Percentiles rank a stretch among this genome's conserved stretches.
These are phyloP conservation scores for Marasmius tenuissimus DNA, from an alignment of 1,284 basidiomycete species.

Conservation along the genomic window DNA sequence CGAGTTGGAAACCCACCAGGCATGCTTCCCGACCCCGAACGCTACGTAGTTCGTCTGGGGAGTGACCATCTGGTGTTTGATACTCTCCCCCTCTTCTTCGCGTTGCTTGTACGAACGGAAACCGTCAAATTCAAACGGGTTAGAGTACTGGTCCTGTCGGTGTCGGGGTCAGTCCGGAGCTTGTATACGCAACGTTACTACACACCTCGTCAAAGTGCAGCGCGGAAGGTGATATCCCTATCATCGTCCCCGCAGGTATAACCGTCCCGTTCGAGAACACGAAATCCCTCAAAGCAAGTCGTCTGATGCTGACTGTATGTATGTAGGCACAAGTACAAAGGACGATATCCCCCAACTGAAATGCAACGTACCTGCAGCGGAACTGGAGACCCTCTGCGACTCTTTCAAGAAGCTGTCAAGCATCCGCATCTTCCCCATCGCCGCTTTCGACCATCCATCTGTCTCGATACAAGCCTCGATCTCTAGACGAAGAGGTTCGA, in stretches of 20 bases:
- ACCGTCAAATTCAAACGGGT: background rate
- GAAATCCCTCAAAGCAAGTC: background rate
- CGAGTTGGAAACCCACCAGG: background rate
- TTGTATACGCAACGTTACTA: background rate
- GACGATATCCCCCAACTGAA: too few relatives aligned
- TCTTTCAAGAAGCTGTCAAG: conserved; percentile 2
- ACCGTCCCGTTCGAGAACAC: background rate
- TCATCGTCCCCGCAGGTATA: background rate
- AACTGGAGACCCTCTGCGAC: background rate
- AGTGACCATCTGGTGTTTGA: conserved; percentile 1
- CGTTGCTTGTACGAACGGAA: background rate
- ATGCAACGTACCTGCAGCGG: background rate
- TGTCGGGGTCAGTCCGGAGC: background rate
- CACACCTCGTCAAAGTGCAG: background rate
- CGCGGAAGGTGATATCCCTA: background rate
- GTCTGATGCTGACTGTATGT: background rate
- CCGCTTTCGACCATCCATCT: background rate
- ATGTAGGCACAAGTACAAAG: background rate
- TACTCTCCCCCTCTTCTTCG: background rate
- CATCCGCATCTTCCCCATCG: conserved; percentile 1
- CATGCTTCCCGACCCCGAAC: background rate
- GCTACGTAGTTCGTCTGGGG: background rate
- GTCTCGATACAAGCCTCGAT: background rate
- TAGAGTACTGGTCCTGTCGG: background rate
- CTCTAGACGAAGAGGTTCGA: background rate